Conservation (phyloP, 169 alveolate species). For the Plasmodium falciparum region DNA sequence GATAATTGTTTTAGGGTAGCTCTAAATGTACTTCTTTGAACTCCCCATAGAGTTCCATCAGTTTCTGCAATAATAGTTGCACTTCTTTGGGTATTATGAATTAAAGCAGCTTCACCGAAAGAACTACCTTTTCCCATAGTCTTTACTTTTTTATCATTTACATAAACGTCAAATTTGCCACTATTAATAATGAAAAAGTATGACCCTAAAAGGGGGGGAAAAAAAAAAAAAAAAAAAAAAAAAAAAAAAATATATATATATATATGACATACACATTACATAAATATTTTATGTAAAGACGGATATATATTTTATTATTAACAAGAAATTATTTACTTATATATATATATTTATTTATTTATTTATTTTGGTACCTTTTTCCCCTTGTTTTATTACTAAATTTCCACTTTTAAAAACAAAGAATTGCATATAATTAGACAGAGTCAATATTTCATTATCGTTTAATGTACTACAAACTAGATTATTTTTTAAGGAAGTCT, state of each 20-base stretch:
- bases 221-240: neutral
- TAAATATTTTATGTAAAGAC: too few species aligned
- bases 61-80: slow-evolving; percentile 95
- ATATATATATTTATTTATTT: neutral
- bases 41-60: slow-evolving; percentile 95
- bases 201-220: slow-evolving; percentile 83
- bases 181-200: slow-evolving; percentile 90
- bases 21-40: slow-evolving; percentile 93
- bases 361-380: slow-evolving; percentile 77
- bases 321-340: neutral
- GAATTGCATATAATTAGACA: slow-evolving; percentile 90
- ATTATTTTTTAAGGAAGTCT: slow-evolving; percentile 87
- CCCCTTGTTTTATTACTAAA: slow-evolving; percentile 90
- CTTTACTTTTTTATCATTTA: slow-evolving; percentile 91
- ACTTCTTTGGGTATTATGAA: slow-evolving; percentile 97
- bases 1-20: slow-evolving; percentile 91
- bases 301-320: too few species aligned
- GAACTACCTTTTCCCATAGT: slow-evolving; percentile 93
- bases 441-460: slow-evolving; percentile 91
- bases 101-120: slow-evolving; percentile 98
- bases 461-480: slow-evolving; percentile 90
- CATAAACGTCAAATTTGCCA: slow-evolving; percentile 92
- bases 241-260: neutral
- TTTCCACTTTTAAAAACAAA: slow-evolving; percentile 89
- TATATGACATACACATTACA: too few species aligned